Evolutionary conservation across 192 early-diverging fungal genomes (phyloP), one percentile per base, ranked within the genome.

Genomic region (Martensiomyces pterosporus): DNA sequence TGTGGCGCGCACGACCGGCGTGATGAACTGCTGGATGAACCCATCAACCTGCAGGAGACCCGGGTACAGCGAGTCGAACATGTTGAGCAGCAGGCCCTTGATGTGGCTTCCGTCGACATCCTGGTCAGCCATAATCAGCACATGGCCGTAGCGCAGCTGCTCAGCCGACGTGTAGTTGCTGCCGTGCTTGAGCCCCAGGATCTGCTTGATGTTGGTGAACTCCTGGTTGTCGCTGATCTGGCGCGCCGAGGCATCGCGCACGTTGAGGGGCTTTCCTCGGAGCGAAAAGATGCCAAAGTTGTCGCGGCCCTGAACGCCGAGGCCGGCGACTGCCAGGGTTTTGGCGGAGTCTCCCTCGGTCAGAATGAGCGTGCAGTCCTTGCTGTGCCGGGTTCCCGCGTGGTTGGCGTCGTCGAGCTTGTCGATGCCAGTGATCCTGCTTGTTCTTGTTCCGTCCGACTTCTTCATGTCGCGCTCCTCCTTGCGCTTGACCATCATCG

Each of bases 51-150:
- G 83, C 48, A 99, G 70, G 34, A 99, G 73, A 2, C 83, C 86
- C 8, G 96, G 96, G 63, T 87, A 99, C 71, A 90, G 87, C 39
- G 90, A 84, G 71, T 97, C 94, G 24, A 99, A 77, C 47, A 97
- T 87, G 67, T 99, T 99, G 67, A 99, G 87, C 16, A 99, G 81
- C 5, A 99, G 79, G 16, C 94, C 94, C 66, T 98, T 98, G 75
- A 97, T 97, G 52, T 95, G 94, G 17, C 89, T 93, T 21, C 92
- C 93, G 54, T 96, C 92, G 44, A 92, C 85, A 80, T 94, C 92
- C 81, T 95, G 96, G 85, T 99, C 96, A 3, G 94, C 89, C 96
- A 99, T 99, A 45, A 97, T 93, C 85, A 99, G 95, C 10, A 99
- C 75, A 43, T 87, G 84, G 0, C 94, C 96, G 62, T 99, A 99